phyloP scores from a whole-genome alignment of 2,329 filamentous ascomycete species.

The Rhinocladiella similis region DNA sequence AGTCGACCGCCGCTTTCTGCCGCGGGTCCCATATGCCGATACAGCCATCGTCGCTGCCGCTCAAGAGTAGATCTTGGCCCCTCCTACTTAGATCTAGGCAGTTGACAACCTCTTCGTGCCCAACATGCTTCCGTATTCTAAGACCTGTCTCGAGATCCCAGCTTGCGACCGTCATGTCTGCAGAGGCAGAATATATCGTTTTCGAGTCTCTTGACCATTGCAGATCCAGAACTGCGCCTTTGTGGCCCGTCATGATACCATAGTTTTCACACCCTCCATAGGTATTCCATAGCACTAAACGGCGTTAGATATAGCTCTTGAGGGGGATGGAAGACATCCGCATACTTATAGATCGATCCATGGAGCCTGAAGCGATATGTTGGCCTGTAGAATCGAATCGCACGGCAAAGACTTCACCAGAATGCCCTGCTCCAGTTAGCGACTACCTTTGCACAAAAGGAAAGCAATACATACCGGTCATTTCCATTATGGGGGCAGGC shows the following conservation, averaged over 20 bases:
- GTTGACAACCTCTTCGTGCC: constrained; percentile 96
- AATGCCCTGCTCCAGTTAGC: constrained; percentile 50
- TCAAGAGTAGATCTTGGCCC: constrained; percentile 86
- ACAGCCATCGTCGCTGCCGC: constrained; percentile 88
- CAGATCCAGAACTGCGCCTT: constrained; percentile 84
- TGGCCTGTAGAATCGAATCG: constrained; percentile 88
- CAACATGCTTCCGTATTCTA: constrained; percentile 85
- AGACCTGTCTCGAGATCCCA: constrained; percentile 94
- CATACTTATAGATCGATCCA: constrained; percentile 88
- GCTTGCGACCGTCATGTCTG: constrained; percentile 88
- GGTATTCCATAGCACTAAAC: constrained; percentile 84
- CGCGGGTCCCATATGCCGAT: constrained; percentile 96
- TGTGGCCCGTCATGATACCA: constrained; percentile 82
- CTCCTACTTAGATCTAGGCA: constrained; percentile 82
- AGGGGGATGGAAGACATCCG: constrained; percentile 18
- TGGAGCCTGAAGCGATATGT: constrained; percentile 88
- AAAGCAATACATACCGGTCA: constrained; percentile 65
- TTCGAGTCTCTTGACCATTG: constrained; percentile 96
- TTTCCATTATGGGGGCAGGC: constrained; percentile 90
- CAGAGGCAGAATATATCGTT: constrained; percentile 86
- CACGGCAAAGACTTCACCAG: constrained; percentile 84
- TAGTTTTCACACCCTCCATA: constrained; percentile 95
- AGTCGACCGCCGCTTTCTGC: constrained; percentile 82
- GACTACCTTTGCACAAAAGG: background rate
- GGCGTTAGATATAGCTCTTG: background rate